phyloP scores from a whole-genome alignment of 805 yeast genomes.

The Suhomyces prunicola region DNA sequence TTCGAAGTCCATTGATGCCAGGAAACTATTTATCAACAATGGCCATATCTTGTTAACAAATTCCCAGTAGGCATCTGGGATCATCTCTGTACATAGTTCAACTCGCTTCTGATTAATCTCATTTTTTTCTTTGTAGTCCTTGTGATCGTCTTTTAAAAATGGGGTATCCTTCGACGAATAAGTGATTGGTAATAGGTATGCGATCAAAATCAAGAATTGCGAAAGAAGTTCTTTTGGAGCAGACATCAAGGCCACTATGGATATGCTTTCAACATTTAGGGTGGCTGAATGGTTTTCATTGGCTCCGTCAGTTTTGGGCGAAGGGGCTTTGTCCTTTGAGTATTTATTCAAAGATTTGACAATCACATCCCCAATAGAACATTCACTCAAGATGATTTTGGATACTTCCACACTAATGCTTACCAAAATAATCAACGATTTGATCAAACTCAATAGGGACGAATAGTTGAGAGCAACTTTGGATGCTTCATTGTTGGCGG shows the following conservation, averaged over 20 bases:
- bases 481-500: slow-evolving; percentile 10
- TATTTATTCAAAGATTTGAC: slow-evolving; percentile 50
- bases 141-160: slow-evolving; percentile 20
- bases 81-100: slow-evolving; percentile 25
- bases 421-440: slow-evolving; percentile 44
- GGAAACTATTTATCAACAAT: slow-evolving; percentile 58
- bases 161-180: slow-evolving; percentile 29
- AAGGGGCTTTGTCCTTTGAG: slow-evolving; percentile 28
- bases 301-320: neutral
- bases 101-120: slow-evolving; percentile 30
- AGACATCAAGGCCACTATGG: slow-evolving; percentile 71
- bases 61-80: slow-evolving; percentile 18
- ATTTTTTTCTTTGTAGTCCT: slow-evolving; percentile 20
- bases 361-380: slow-evolving; percentile 48
- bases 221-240: slow-evolving; percentile 65
- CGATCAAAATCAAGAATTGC: slow-evolving; percentile 53
- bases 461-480: slow-evolving; percentile 30
- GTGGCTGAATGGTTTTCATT: slow-evolving; percentile 4
- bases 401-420: slow-evolving; percentile 41
- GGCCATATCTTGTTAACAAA: slow-evolving; percentile 51
- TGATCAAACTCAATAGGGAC: slow-evolving; percentile 39
- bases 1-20: slow-evolving; percentile 67
- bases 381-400: slow-evolving; percentile 44
- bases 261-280: slow-evolving; percentile 17
- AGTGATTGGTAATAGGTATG: slow-evolving; percentile 53